These are phyloP conservation scores for Candida sanyaensis DNA, from an alignment of 1,139 yeast genomes.

Conservation along the genomic window DNA sequence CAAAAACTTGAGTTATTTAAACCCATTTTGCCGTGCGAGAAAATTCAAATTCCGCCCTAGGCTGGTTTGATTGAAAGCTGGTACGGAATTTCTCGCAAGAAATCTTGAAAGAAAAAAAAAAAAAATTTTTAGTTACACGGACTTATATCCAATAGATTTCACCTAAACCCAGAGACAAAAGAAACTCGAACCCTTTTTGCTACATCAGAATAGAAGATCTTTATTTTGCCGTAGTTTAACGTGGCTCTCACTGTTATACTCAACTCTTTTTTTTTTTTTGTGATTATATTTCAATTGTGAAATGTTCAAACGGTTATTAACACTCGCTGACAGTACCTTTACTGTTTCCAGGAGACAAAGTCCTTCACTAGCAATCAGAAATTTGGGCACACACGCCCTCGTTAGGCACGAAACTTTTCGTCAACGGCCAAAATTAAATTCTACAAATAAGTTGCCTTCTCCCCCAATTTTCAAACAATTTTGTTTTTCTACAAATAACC, in stretches of 20 bases:
- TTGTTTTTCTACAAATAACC: background rate
- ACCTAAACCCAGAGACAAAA: too few species aligned
- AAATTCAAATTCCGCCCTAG: background rate
- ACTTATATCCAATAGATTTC: too few species aligned
- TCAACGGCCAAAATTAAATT: background rate
- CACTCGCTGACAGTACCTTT: background rate
- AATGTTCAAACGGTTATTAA: background rate
- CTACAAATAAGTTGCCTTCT: conserved; percentile 7
- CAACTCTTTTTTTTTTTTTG: background rate
- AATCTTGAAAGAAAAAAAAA: background rate
- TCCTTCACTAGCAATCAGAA: background rate
- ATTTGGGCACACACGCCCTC: conserved; percentile 3
- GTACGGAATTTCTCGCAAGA: background rate
- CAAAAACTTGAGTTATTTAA: background rate
- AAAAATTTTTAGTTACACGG: background rate
- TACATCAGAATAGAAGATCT: too few species aligned
- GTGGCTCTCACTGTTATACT: background rate
- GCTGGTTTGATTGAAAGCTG: background rate
- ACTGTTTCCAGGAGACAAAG: background rate
- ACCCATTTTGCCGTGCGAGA: background rate
- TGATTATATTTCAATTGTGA: background rate
- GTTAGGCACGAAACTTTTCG: background rate
- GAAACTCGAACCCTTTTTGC: too few species aligned
- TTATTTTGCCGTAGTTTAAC: background rate
- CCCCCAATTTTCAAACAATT: conserved; percentile 4